phyloP scores from a whole-genome alignment of 306 rosid genomes.

The Amphicarpaea edgeworthii region DNA sequence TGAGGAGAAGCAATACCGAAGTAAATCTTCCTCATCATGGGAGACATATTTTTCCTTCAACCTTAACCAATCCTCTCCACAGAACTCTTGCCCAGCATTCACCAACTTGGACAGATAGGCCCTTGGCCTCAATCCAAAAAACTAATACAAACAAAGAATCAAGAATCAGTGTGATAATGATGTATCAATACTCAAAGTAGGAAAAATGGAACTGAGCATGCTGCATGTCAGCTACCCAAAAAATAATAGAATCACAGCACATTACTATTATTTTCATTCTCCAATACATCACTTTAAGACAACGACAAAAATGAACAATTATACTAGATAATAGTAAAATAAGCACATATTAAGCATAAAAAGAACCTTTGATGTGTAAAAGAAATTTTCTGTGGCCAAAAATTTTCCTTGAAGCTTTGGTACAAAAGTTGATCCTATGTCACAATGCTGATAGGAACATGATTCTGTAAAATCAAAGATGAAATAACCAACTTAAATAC shows the following conservation, averaged over 20 bases:
- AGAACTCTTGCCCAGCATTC: constrained; percentile 83
- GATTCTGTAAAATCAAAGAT: constrained; percentile 58
- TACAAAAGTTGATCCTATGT: constrained; percentile 81
- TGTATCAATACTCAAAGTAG: constrained; percentile 21
- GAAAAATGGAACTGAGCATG: constrained; percentile 33
- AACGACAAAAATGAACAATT: constrained; percentile 21
- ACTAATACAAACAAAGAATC: constrained; percentile 54
- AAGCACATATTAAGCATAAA: constrained; percentile 41
- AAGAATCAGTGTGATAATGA: constrained; percentile 21
- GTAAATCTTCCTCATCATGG: constrained; percentile 75
- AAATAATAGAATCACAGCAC: constrained; percentile 14
- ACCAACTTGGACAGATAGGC: constrained; percentile 79
- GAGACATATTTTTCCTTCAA: constrained; percentile 62
- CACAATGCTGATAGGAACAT: constrained; percentile 69
- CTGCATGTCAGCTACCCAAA: constrained; percentile 13
- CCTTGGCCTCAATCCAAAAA: constrained; percentile 74
- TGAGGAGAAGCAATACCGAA: constrained; percentile 92
- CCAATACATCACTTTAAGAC: constrained; percentile 38
- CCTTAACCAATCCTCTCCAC: constrained; percentile 83
- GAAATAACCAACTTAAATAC: constrained; percentile 31
- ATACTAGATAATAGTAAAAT: constrained; percentile 31
- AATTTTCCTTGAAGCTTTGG: constrained; percentile 91
- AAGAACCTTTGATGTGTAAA: constrained; percentile 86
- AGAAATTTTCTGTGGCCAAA: constrained; percentile 98
- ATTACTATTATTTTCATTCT: constrained; percentile 7